Base-by-base conservation (phyloP, 441 rosid genomes). In the Jatropha podagrica region DNA sequence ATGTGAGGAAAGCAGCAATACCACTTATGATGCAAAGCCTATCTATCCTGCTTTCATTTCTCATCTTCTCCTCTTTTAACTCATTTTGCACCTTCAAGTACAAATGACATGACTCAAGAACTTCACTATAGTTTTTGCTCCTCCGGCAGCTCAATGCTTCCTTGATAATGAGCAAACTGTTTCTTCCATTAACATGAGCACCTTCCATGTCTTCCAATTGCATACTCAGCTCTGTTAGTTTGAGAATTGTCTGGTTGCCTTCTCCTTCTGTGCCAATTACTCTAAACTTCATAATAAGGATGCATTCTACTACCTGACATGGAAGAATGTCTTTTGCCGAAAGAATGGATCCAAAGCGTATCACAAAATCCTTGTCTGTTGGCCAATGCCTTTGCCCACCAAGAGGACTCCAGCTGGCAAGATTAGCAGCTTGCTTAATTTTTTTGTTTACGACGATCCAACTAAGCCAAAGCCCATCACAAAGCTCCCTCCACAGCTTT, bases 361-460 rank as follows among this genome's bases (percentile, higher is more conserved):
- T 83, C 26, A 91, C 85, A 27, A 91, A 91, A 79, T 91, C 95
- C 83, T 85, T 86, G 79, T 88, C 93, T 0, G 95, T 91, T 0
- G 95, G 95, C 93, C 93, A 91, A 74, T 89, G 95, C 79, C 95
- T 87, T 69, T 91, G 95, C 65, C 95, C 93, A 2, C 92, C 89
- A 17, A 91, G 93, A 65, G 95, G 86, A 62, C 89, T 85, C 95
- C 93, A 91, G 85, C 93, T 91, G 7, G 93, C 83, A 54, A 91
- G 84, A 81, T 91, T 91, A 26, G 88, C 95, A 44, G 93, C 92
- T 76, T 86, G 91, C 80, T 89, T 86, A 38, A 80, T 69, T 77
- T 88, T 91, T 76, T 78, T 81, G 83, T 91, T 91, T 40, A 91
- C 95, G 7, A 91, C 84, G 59, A 88, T 91, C 95, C 95, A 91